These are phyloP conservation scores for Lunasporangiospora selenospora DNA, from an alignment of 192 early-diverging fungal genomes.

Conservation along the genomic window DNA sequence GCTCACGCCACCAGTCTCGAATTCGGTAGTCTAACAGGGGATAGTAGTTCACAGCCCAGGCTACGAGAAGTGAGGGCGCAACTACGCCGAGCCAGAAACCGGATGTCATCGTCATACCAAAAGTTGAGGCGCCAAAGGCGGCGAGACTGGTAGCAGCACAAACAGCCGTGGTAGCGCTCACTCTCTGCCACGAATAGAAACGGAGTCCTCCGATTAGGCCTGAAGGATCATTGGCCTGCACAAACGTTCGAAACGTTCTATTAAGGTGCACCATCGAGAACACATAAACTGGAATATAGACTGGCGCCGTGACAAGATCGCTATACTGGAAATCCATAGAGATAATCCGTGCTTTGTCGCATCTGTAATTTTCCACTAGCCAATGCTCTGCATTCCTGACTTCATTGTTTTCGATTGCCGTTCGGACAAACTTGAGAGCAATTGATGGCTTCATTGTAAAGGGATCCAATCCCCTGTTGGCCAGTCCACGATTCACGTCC, in stretches of 20 bases:
- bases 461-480: slow-evolving; percentile 53
- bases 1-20: slow-evolving; percentile 49
- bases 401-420: slow-evolving; percentile 51
- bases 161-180: slow-evolving; percentile 50
- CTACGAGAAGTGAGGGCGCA: slow-evolving; percentile 49
- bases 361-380: slow-evolving; percentile 44
- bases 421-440: slow-evolving; percentile 51
- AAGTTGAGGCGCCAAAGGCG: slow-evolving; percentile 20
- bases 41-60: slow-evolving; percentile 56
- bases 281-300: slow-evolving; percentile 58
- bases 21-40: slow-evolving; percentile 51
- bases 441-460: slow-evolving; percentile 54
- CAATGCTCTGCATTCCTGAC: slow-evolving; percentile 49
- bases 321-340: slow-evolving; percentile 50
- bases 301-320: slow-evolving; percentile 50
- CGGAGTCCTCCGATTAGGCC: slow-evolving; percentile 52
- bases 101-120: slow-evolving; percentile 23
- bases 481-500: slow-evolving; percentile 12
- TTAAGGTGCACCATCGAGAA: slow-evolving; percentile 52
- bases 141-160: slow-evolving; percentile 20
- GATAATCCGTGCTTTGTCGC: slow-evolving; percentile 52
- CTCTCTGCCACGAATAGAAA: slow-evolving; percentile 57
- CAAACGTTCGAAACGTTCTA: slow-evolving; percentile 57
- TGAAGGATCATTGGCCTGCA: slow-evolving; percentile 54
- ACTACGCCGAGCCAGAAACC: slow-evolving; percentile 54